Percentiles rank a stretch among this genome's conserved stretches.
Conservation (phyloP, 2,329 filamentous ascomycete genomes). For the Thyridium curvatum region DNA sequence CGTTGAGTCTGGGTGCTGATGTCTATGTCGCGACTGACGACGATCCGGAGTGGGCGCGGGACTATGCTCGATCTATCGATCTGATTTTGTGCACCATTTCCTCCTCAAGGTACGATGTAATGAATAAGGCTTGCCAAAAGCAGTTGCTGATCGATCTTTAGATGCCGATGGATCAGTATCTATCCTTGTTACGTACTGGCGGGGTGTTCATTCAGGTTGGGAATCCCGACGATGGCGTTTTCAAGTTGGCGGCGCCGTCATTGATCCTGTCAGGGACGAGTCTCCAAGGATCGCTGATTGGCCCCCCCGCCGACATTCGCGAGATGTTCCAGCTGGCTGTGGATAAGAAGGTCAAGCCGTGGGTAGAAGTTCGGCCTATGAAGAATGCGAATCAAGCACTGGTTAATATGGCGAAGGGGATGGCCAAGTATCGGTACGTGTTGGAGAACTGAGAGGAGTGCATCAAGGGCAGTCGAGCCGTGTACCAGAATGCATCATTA, state of each 20-base stretch:
- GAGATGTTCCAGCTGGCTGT: conserved; percentile 67
- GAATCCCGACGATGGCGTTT: conserved; percentile 46
- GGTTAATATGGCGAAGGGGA: conserved; percentile 50
- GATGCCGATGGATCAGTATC: conserved; percentile 60
- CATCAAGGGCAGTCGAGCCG: too few relatives aligned
- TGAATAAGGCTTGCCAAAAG: too few relatives aligned
- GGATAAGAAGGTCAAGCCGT: conserved; percentile 62
- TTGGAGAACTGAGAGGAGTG: conserved; percentile 25
- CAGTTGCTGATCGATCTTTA: conserved; percentile 4
- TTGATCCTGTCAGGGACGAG: too few relatives aligned
- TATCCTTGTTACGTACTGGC: conserved; percentile 59
- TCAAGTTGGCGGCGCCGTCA: conserved; percentile 24
- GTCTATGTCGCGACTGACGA: conserved; percentile 26
- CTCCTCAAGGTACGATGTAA: conserved; percentile 3
- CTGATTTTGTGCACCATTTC: conserved; percentile 55
- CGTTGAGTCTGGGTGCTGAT: conserved; percentile 46
- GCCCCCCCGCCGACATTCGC: conserved; percentile 62
- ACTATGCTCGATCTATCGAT: conserved; percentile 45
- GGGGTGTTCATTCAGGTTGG: conserved; percentile 65
- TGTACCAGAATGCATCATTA: too few relatives aligned
- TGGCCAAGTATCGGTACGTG: conserved; percentile 44
- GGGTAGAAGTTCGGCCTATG: conserved; percentile 58
- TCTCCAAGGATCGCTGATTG: conserved; percentile 25
- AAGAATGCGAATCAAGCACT: conserved; percentile 51
- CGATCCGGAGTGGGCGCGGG: conserved; percentile 47